phyloP scores from a whole-genome alignment of 192 early-diverging fungal species.

The Backusella tuberculispora region DNA sequence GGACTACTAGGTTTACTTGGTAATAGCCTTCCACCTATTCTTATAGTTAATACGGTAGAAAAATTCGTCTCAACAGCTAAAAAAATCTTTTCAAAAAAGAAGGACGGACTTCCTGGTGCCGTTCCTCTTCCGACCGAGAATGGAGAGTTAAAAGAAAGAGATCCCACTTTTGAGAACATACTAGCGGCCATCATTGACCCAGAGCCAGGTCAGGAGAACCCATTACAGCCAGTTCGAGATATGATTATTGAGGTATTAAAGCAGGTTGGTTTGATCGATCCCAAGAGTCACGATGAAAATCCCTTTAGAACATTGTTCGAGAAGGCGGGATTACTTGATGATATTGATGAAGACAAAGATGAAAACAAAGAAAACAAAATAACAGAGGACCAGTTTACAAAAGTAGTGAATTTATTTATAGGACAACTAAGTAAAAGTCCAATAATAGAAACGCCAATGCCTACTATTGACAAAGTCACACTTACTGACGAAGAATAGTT shows the following conservation, averaged over 20 bases:
- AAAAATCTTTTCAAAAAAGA: neutral
- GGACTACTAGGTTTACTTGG: neutral
- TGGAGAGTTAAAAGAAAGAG: neutral
- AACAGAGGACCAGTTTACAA: neutral
- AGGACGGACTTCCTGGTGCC: neutral
- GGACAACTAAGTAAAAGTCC: neutral
- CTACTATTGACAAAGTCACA: neutral
- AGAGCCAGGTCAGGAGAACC: neutral
- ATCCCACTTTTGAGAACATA: neutral
- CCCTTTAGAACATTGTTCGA: neutral
- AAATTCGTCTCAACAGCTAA: neutral
- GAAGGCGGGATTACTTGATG: neutral
- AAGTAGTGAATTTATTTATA: neutral
- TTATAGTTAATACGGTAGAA: neutral
- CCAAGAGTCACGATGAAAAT: neutral
- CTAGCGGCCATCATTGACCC: neutral
- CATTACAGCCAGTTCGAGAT: neutral
- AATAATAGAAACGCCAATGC: neutral
- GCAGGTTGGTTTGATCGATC: neutral
- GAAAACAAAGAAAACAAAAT: neutral
- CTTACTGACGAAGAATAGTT: neutral
- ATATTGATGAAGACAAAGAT: neutral
- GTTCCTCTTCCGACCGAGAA: neutral
- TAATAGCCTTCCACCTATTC: neutral
- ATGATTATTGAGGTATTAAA: neutral